Evolutionary conservation across 192 early-diverging fungal genomes (phyloP), one percentile per base, ranked within the genome.

Genomic region (Borealophlyctis nickersoniae): DNA sequence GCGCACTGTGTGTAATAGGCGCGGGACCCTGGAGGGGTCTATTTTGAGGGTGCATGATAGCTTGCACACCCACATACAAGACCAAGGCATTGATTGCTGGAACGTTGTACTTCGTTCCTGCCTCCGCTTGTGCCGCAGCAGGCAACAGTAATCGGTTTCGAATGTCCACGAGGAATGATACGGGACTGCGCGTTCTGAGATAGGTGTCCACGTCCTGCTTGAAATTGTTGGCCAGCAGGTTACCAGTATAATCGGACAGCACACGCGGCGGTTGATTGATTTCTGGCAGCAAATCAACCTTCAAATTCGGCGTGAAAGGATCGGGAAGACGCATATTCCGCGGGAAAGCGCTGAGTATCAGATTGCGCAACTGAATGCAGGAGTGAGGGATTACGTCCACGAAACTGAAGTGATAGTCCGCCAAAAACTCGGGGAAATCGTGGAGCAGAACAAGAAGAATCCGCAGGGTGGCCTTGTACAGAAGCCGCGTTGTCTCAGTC

Each of bases 371-470:
- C 72, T 99, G 96, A 54, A 97, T 89, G 70, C 96, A 99, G 14
- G 78, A 80, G 22, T 83, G 73, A 1, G 96, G 96, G 48, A 99
- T 93, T 19, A 91, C 87, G 75, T 96, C 89, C 66, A 92, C 90
- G 67, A 99, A 87, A 49, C 86, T 87, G 57, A 93, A 90, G 67
- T 94, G 91, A 63, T 95, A 91, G 62, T 88, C 89, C 63, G 92
- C 89, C 57, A 99, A 78, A 74, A 97, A 99, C 75, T 99, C 96
- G 16, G 96, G 96, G 71, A 93, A 97, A 71, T 99, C 96, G 70
- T 97, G 95, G 60, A 97, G 73, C 9, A 99, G 72, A 7, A 99
- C 89, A 28, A 99, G 77, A 29, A 99, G 70, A 24, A 99, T 88
- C 28, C 95, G 86, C 19, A 99, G 80, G 5, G 91, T 89, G 14